Conservation (phyloP, 805 yeast genomes). For the Ogataea haglerorum region DNA sequence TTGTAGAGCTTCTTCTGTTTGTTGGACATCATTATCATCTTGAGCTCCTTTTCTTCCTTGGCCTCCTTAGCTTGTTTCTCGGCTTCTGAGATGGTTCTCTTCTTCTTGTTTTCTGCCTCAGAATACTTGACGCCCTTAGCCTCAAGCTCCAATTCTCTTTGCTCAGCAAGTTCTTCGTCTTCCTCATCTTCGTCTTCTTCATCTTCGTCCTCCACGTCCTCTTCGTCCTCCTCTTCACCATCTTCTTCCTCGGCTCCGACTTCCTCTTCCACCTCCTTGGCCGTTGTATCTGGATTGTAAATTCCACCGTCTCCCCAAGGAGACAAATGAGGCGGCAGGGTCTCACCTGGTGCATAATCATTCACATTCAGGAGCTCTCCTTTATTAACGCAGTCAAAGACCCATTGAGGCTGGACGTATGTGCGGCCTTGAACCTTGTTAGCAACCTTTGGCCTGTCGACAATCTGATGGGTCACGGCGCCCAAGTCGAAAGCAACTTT, state of each 20-base stretch:
- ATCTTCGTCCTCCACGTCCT: conserved; percentile 51
- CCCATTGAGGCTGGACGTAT: conserved; percentile 97
- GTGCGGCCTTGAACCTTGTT: conserved; percentile 87
- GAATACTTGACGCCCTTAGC: conserved; percentile 82
- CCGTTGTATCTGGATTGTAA: conserved; percentile 76
- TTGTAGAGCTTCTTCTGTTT: conserved; percentile 92
- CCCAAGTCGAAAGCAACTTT: conserved; percentile 55
- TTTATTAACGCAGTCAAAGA: conserved; percentile 86
- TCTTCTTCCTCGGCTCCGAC: conserved; percentile 48
- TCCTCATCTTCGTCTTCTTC: conserved; percentile 50
- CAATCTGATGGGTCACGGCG: conserved; percentile 85
- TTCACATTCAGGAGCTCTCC: conserved; percentile 70
- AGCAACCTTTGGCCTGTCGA: conserved; percentile 82
- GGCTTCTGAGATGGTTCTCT: conserved; percentile 36
- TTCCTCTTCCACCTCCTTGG: conserved; percentile 49
- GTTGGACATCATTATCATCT: conserved; percentile 96
- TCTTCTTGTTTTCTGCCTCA: conserved; percentile 44
- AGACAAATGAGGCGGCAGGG: conserved; percentile 92
- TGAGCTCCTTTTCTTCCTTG: conserved; percentile 76
- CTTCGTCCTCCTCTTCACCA: conserved; percentile 49
- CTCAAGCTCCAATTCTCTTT: conserved; percentile 85
- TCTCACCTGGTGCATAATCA: conserved; percentile 88
- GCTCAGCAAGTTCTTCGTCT: conserved; percentile 54
- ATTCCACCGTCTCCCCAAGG: conserved; percentile 98
- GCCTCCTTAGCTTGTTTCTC: conserved; percentile 54